Conservation (phyloP, 2,329 filamentous ascomycete species). For the Proliferodiscus dingleyae region DNA sequence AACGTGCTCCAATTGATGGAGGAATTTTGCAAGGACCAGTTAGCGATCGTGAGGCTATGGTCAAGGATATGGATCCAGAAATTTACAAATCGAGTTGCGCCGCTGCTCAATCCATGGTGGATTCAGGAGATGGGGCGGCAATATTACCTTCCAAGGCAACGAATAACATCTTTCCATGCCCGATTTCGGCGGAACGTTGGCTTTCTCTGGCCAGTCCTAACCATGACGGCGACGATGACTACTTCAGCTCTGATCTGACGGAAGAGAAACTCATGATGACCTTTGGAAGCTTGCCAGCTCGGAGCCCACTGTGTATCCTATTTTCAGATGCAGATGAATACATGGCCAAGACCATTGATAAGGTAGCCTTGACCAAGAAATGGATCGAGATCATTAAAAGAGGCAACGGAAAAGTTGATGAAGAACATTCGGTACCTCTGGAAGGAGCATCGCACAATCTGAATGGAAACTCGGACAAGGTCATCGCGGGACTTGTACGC, state of each 20-base stretch:
- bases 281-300: slow-evolving; percentile 48
- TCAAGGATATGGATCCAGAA: slow-evolving; percentile 34
- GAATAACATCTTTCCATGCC: slow-evolving; percentile 32
- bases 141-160: slow-evolving; percentile 35
- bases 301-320: slow-evolving; percentile 44
- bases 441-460: slow-evolving; percentile 47
- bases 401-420: slow-evolving; percentile 43
- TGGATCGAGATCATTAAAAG: slow-evolving; percentile 43
- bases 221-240: slow-evolving; percentile 57
- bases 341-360: slow-evolving; percentile 43
- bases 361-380: slow-evolving; percentile 40
- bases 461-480: slow-evolving; percentile 39
- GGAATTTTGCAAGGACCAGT: slow-evolving; percentile 63
- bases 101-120: slow-evolving; percentile 39
- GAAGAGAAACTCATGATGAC: slow-evolving; percentile 46
- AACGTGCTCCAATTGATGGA: slow-evolving; percentile 48
- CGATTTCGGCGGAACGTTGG: slow-evolving; percentile 53
- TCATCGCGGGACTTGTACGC: slow-evolving; percentile 44
- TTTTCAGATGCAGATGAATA: slow-evolving; percentile 47
- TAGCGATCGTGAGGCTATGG: slow-evolving; percentile 55
- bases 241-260: slow-evolving; percentile 59
- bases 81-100: slow-evolving; percentile 31
- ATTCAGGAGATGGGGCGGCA: slow-evolving; percentile 38
- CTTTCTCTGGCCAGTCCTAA: slow-evolving; percentile 52
- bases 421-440: slow-evolving; percentile 43